Evolutionary conservation across 106 monocot genomes (phyloP).

Genomic region (Ottelia alismoides): DNA sequence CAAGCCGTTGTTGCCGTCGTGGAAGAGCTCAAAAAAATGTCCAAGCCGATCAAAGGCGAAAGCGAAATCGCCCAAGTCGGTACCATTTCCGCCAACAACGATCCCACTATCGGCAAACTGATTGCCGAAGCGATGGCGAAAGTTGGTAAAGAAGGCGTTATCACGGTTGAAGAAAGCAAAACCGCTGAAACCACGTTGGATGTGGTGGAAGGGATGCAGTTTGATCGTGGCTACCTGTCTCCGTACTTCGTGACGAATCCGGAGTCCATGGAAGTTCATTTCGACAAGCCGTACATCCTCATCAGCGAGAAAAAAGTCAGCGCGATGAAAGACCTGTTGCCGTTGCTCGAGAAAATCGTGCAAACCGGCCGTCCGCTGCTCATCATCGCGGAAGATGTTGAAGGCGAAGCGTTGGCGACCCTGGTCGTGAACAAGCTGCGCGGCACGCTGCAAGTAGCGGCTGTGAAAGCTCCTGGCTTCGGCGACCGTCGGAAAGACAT

Average conservation of each 20-base stretch:
- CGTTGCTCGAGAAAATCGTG: no score
- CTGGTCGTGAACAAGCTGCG: no score
- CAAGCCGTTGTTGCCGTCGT: background rate
- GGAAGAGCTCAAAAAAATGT: background rate
- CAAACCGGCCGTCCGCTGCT: no score
- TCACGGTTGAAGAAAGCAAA: slow-evolving; percentile 28
- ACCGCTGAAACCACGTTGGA: background rate
- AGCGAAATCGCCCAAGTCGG: slow-evolving; percentile 27
- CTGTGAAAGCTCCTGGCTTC: no score
- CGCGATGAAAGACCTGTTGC: no score
- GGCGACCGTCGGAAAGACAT: no score
- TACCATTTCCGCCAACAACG: slow-evolving; percentile 75
- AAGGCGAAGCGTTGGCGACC: no score
- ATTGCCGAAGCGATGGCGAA: slow-evolving; percentile 89
- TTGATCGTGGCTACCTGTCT: background rate
- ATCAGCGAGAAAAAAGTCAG: no score
- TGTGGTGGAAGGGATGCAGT: background rate
- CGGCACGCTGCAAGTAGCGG: no score
- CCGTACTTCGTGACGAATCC: background rate
- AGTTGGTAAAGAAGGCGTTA: slow-evolving; percentile 85
- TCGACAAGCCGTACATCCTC: background rate
- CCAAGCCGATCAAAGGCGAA: background rate
- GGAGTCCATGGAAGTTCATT: background rate
- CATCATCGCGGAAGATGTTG: no score
- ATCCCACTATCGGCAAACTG: slow-evolving; percentile 68